Base-by-base conservation (phyloP, 768 basidiomycete species). In the Suillus clintonianus region DNA sequence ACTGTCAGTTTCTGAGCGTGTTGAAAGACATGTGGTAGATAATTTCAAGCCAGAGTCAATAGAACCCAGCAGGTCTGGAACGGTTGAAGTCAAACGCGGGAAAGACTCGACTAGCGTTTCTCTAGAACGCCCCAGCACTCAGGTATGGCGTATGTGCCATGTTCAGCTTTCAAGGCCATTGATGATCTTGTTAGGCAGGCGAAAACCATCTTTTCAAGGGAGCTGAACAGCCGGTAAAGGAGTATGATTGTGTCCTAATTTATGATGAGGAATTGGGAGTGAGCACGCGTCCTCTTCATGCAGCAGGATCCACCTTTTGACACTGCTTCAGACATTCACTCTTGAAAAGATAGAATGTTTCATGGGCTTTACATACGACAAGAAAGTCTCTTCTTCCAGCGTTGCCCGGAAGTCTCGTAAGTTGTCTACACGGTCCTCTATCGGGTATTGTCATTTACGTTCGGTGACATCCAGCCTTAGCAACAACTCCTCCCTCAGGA, bases 241-340 rank as follows among this genome's bases (percentile, higher is more conserved):
- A 92, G 53, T 81, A 82, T 68, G 90, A 92, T 58, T 94, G 92
- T 66, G 85, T 93, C 8, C 80, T 94, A 45, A 89, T 94, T 51
- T 94, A 88, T 69, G 91, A 94, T 71, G 90, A 91, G 70, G 89
- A 86, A 60, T 80, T 84, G 55, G 86, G 86, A 67, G 91, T 90
- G 71, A 72, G 86, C 78, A 24, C 43, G 47, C 24, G 15, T 41
- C 17, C 55, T 42, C 39, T 45, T 56, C 62, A 30, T 22, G 13
- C 13, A 39, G 24, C 19, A 51, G 48, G 62, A 56, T 63, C 64
- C 36, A 63, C 22, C 30, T 74, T 65, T 11, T 68, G n/a, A 63
- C 45, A 37, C 47, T n/a, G 42, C 65, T 61, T 11, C 68, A 92
- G 90, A 83, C 81, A 59, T 90, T 87, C 68, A 89, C 86, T 11